A percentile compares a stretch with the other conserved stretches of the same genome.
These are phyloP conservation scores for Penicillium pulvis DNA, from an alignment of 495 filamentous ascomycete genomes.

Conservation along the genomic window DNA sequence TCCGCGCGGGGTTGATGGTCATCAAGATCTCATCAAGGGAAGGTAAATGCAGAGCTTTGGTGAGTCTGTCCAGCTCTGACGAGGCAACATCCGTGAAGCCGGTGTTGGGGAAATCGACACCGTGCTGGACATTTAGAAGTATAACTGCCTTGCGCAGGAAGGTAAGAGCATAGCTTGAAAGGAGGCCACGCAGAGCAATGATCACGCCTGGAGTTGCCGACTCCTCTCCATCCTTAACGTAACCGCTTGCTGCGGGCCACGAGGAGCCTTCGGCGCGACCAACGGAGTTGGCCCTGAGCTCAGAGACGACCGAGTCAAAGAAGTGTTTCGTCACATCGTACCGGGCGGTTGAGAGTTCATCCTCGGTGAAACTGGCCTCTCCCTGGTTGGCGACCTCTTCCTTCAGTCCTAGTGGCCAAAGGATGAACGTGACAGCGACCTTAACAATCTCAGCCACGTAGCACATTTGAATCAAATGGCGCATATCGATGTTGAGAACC, in stretches of 20 bases:
- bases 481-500: constrained; percentile 71
- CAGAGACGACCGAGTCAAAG: constrained; percentile 44
- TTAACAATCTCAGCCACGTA: constrained; percentile 91
- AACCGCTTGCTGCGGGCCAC: constrained; percentile 45
- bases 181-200: constrained; percentile 50
- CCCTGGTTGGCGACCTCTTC: constrained; percentile 39
- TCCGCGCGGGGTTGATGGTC: constrained; percentile 37
- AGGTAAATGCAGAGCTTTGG: constrained; percentile 71
- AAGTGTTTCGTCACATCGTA: constrained; percentile 39
- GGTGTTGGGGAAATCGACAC: constrained; percentile 81
- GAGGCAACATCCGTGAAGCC: constrained; percentile 64
- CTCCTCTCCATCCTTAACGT: constrained; percentile 47
- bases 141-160: constrained; percentile 87
- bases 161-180: constrained; percentile 80
- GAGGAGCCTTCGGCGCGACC: constrained; percentile 45
- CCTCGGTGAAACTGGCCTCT: constrained; percentile 32
- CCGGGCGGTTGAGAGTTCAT: constrained; percentile 34
- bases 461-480: constrained; percentile 84
- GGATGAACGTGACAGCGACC: constrained; percentile 54
- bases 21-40: constrained; percentile 76
- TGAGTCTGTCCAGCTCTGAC: constrained; percentile 82
- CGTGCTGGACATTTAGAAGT: constrained; percentile 83
- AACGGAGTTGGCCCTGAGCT: constrained; percentile 47
- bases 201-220: constrained; percentile 42
- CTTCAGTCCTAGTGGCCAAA: constrained; percentile 46